phyloP scores from a whole-genome alignment of 768 basidiomycete genomes.

The Podaxis mareebaensis region DNA sequence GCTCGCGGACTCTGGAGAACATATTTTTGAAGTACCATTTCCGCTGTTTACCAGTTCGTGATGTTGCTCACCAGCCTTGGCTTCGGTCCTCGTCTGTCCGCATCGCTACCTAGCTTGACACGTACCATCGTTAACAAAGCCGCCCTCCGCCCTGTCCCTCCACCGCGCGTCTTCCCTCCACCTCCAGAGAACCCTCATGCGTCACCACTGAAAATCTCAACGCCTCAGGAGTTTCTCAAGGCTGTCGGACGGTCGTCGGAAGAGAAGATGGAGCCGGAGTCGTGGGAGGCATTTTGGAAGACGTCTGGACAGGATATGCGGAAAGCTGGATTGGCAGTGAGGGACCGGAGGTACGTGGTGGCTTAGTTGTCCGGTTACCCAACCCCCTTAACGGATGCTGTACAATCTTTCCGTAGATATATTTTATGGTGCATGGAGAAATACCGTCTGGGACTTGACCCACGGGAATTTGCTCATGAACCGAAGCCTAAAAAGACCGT shows the following conservation, averaged over 20 bases:
- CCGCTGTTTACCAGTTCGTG: neutral
- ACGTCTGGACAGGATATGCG: slow-evolving; percentile 57
- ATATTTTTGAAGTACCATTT: neutral
- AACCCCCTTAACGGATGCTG: neutral
- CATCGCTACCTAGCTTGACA: slow-evolving; percentile 26
- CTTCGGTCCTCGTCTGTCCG: slow-evolving; percentile 24
- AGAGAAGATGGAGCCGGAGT: slow-evolving; percentile 60
- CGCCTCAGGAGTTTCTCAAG: slow-evolving; percentile 66
- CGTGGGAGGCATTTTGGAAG: slow-evolving; percentile 78
- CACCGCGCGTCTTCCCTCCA: slow-evolving; percentile 18
- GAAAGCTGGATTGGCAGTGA: slow-evolving; percentile 62
- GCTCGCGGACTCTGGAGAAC: neutral
- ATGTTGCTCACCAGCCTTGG: slow-evolving; percentile 17
- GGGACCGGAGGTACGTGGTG: slow-evolving; percentile 65
- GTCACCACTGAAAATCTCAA: slow-evolving; percentile 46
- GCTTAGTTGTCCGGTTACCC: neutral
- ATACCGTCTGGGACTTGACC: slow-evolving; percentile 56
- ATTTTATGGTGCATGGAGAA: slow-evolving; percentile 87
- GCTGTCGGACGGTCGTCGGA: slow-evolving; percentile 72
- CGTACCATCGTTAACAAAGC: slow-evolving; percentile 38
- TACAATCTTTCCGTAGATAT: slow-evolving; percentile 50
- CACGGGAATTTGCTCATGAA: slow-evolving; percentile 65
- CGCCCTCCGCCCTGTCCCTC: slow-evolving; percentile 34
- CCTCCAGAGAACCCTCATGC: neutral
- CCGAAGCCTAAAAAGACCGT: slow-evolving; percentile 72